phyloP scores from a whole-genome alignment of 2,329 filamentous ascomycete species.

The Cercospora janseana region DNA sequence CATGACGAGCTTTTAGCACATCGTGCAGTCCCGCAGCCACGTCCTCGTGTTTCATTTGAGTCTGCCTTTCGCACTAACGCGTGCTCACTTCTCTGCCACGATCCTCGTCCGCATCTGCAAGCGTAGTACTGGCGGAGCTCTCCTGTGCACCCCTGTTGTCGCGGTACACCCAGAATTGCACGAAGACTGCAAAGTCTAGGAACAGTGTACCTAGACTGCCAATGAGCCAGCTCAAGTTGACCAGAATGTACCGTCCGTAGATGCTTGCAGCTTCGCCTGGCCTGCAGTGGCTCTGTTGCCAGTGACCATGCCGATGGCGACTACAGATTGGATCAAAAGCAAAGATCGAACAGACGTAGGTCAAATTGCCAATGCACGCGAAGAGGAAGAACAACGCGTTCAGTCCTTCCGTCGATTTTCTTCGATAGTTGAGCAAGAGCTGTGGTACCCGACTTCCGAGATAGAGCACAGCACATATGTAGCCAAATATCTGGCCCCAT shows the following conservation, averaged over 20 bases:
- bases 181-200: conserved; percentile 81
- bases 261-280: conserved; percentile 63
- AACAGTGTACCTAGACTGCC: conserved; percentile 85
- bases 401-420: conserved; percentile 90
- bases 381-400: conserved; percentile 95
- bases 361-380: conserved; percentile 90
- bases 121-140: conserved; percentile 14
- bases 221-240: conserved; percentile 87
- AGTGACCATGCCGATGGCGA: conserved; percentile 35
- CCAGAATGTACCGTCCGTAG: conserved; percentile 79
- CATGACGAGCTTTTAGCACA: too few species aligned
- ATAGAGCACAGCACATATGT: conserved; percentile 85
- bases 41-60: too few species aligned
- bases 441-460: conserved; percentile 88
- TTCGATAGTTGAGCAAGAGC: conserved; percentile 83
- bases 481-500: conserved; percentile 87
- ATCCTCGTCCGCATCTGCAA: conserved; percentile 26
- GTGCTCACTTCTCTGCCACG: conserved; percentile 32
- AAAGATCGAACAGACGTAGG: conserved; percentile 87
- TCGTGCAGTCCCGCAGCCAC: too few species aligned
- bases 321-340: conserved; percentile 77
- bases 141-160: conserved; percentile 30
- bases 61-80: conserved; percentile 16
- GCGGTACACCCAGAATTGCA: conserved; percentile 85
- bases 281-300: conserved; percentile 52